A percentile compares a stretch with the other conserved stretches of the same genome.
Conservation (phyloP, 345 rosid species). For the Brassica rapa region DNA sequence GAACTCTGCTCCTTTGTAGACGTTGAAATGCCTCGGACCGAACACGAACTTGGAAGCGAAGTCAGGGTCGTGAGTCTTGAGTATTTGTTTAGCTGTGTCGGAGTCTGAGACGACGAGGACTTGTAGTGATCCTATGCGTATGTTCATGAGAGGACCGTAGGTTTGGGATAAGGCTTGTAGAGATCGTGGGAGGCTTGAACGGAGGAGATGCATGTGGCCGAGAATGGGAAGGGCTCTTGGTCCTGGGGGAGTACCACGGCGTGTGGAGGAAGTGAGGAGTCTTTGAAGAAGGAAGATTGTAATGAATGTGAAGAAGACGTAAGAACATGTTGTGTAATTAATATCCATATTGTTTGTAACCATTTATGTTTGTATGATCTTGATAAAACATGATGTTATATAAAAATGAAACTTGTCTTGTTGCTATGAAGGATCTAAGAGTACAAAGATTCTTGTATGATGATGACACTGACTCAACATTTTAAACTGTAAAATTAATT, state of each 20-base stretch:
- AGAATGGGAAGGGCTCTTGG: constrained; percentile 63
- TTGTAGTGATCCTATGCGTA: constrained; percentile 47
- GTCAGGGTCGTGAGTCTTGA: constrained; percentile 53
- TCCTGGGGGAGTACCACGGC: constrained; percentile 49
- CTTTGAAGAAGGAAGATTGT: constrained; percentile 17
- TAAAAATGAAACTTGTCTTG: constrained; percentile 17
- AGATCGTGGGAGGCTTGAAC: constrained; percentile 51
- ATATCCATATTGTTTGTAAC: neutral
- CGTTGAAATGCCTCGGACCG: constrained; percentile 54
- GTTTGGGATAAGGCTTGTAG: constrained; percentile 50
- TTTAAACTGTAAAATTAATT: neutral
- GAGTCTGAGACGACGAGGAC: constrained; percentile 56
- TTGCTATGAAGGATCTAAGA: constrained; percentile 21
- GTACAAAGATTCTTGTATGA: constrained; percentile 20
- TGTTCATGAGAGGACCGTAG: constrained; percentile 62
- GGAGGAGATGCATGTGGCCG: constrained; percentile 71
- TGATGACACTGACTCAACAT: neutral
- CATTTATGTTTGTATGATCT: too few relatives aligned
- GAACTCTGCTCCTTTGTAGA: constrained; percentile 59
- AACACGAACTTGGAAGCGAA: constrained; percentile 61
- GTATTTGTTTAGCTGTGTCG: constrained; percentile 45
- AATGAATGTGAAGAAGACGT: constrained; percentile 24
- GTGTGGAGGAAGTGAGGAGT: constrained; percentile 6
- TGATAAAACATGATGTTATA: neutral
- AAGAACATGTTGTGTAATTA: constrained; percentile 8